These are phyloP conservation scores for Volvariella volvacea DNA, from an alignment of 1,284 basidiomycete species.

Conservation along the genomic window DNA sequence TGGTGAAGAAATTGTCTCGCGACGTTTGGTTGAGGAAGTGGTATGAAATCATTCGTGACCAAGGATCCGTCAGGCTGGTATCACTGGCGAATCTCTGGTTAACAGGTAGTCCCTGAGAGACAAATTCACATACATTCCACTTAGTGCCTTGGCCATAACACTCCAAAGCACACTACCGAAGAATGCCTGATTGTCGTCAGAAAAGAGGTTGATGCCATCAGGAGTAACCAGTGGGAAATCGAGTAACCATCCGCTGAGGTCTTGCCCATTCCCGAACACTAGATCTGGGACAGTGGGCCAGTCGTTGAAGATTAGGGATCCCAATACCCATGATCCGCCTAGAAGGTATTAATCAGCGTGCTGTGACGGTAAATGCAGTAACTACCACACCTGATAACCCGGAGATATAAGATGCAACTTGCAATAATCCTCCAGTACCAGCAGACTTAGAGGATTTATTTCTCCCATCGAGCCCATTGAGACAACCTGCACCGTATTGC, in stretches of 20 bases:
- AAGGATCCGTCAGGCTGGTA: conserved; percentile 56
- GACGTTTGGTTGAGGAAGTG: conserved; percentile 62
- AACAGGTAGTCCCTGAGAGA: background rate
- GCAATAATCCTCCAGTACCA: conserved; percentile 62
- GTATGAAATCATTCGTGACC: conserved; percentile 58
- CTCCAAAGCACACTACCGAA: conserved; percentile 55
- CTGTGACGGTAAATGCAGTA: background rate
- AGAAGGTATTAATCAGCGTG: background rate
- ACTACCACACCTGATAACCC: conserved; percentile 48
- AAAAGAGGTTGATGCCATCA: conserved; percentile 36
- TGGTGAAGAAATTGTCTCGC: conserved; percentile 52
- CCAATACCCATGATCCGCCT: conserved; percentile 65
- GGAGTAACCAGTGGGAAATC: conserved; percentile 51
- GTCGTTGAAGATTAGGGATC: conserved; percentile 51
- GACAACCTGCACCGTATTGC: conserved; percentile 49
- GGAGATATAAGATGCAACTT: conserved; percentile 55
- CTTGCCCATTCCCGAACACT: conserved; percentile 44
- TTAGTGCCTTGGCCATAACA: conserved; percentile 46
- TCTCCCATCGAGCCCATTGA: conserved; percentile 53
- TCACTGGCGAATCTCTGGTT: no score
- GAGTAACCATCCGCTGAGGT: conserved; percentile 50
- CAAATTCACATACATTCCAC: conserved; percentile 42
- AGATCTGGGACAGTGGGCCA: conserved; percentile 46
- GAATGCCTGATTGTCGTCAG: conserved; percentile 45
- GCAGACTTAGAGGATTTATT: conserved; percentile 45